These are phyloP conservation scores for Stephanodiscus triporus DNA, from an alignment of 108 stramenopile genomes.

Conservation along the genomic window DNA sequence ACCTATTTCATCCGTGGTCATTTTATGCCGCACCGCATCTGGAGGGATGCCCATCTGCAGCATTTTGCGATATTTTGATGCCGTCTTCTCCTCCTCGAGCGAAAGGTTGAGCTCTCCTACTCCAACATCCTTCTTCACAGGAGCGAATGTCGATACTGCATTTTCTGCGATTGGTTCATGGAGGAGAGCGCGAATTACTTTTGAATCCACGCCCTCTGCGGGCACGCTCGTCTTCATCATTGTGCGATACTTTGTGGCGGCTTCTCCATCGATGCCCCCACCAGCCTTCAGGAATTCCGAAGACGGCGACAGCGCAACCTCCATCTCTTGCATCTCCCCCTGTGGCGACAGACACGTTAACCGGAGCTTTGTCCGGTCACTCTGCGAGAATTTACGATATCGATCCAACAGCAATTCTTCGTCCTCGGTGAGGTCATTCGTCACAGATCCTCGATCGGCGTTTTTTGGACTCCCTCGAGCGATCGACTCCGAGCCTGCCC, in stretches of 20 bases:
- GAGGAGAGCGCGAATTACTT: slow-evolving; percentile 1
- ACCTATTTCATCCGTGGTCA: slow-evolving; percentile 67
- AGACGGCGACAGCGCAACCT: slow-evolving; percentile 20
- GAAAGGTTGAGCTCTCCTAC: slow-evolving; percentile 16
- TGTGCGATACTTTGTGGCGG: slow-evolving; percentile 41
- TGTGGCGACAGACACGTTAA: slow-evolving; percentile 40
- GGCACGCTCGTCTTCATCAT: slow-evolving; percentile 60
- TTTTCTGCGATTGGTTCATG: slow-evolving; percentile 7
- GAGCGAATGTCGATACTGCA: not conserved
- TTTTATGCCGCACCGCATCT: slow-evolving; percentile 78
- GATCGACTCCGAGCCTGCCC: slow-evolving; percentile 37
- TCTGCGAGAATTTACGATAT: slow-evolving; percentile 36
- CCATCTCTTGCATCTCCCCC: slow-evolving; percentile 28
- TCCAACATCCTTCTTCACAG: not conserved
- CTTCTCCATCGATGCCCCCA: slow-evolving; percentile 17
- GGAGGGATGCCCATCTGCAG: slow-evolving; percentile 76
- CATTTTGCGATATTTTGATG: slow-evolving; percentile 72
- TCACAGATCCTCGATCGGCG: not conserved
- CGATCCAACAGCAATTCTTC: slow-evolving; percentile 37
- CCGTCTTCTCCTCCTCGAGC: slow-evolving; percentile 58
- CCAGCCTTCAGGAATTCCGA: not conserved
- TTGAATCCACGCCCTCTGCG: slow-evolving; percentile 1
- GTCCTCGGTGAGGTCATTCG: slow-evolving; percentile 23
- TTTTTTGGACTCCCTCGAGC: slow-evolving; percentile 35
- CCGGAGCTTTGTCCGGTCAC: slow-evolving; percentile 33